Conservation (phyloP, 2,329 filamentous ascomycete species). For the Byssochlamys sp. region DNA sequence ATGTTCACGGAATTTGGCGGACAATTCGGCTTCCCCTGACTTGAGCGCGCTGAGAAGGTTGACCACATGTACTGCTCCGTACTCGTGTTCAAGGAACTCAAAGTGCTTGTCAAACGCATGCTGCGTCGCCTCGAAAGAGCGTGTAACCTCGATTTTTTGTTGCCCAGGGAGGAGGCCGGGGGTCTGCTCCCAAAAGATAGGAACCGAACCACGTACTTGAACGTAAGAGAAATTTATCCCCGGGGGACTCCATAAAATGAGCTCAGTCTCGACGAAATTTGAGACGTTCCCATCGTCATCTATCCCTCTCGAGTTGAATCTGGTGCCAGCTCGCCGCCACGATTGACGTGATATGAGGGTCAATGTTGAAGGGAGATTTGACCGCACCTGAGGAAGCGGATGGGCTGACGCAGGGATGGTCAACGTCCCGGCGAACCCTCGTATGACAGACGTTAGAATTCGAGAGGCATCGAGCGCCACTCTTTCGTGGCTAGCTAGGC, state of each 20-base stretch:
- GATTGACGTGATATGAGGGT: slow-evolving; percentile 88
- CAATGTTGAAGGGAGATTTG: slow-evolving; percentile 69
- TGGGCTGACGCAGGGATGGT: slow-evolving; percentile 69
- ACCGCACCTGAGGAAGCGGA: slow-evolving; percentile 55
- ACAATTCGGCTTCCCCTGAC: slow-evolving; percentile 74
- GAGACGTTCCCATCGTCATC: slow-evolving; percentile 96
- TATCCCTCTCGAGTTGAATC: slow-evolving; percentile 94
- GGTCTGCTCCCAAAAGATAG: slow-evolving; percentile 93
- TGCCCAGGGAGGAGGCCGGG: slow-evolving; percentile 80
- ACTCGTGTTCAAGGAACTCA: slow-evolving; percentile 70
- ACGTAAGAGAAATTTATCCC: slow-evolving; percentile 81
- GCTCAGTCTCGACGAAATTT: slow-evolving; percentile 98
- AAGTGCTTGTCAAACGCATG: slow-evolving; percentile 95
- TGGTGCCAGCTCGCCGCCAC: slow-evolving; percentile 79
- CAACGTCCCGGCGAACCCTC: slow-evolving; percentile 82
- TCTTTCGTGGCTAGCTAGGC: slow-evolving; percentile 65
- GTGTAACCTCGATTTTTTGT: slow-evolving; percentile 85
- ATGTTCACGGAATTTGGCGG: slow-evolving; percentile 67
- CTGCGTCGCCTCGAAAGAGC: slow-evolving; percentile 81
- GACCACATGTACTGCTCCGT: slow-evolving; percentile 83
- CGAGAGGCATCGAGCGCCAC: slow-evolving; percentile 73
- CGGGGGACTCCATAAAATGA: slow-evolving; percentile 74
- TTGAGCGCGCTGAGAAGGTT: slow-evolving; percentile 90
- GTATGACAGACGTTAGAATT: slow-evolving; percentile 85
- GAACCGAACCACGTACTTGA: slow-evolving; percentile 84